Conservation (phyloP, 345 rosid genomes). For the Boechera retrofracta region DNA sequence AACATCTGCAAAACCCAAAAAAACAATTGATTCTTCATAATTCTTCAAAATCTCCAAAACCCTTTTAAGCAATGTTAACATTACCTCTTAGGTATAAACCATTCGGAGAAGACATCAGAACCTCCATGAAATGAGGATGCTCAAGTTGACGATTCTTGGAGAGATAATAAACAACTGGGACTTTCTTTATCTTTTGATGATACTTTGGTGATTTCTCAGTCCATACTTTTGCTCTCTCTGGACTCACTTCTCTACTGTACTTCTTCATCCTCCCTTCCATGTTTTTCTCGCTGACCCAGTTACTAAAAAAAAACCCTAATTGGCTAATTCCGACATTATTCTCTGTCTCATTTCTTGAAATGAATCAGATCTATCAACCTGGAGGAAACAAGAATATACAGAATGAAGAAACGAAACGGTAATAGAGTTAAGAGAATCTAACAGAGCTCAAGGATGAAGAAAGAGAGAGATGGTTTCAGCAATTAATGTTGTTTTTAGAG, state of each 20-base stretch:
- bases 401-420: conserved; percentile 17
- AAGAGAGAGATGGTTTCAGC: conserved; percentile 17
- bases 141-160: conserved; percentile 95
- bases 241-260: conserved; percentile 76
- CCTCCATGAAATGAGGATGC: conserved; percentile 98
- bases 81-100: conserved; percentile 87
- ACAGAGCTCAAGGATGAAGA: conserved; percentile 14
- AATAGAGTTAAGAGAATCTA: conserved; percentile 2
- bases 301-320: conserved; percentile 30
- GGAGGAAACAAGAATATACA: background rate
- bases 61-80: background rate
- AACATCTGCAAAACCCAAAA: conserved; percentile 58
- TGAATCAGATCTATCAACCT: conserved; percentile 40
- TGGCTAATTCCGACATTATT: conserved; percentile 3
- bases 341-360: conserved; percentile 14
- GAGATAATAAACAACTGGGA: conserved; percentile 85
- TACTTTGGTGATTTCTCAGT: conserved; percentile 92
- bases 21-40: background rate
- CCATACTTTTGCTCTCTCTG: conserved; percentile 96
- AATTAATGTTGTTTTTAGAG: background rate
- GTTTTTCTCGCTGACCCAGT: background rate
- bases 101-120: conserved; percentile 69
- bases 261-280: conserved; percentile 83
- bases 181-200: conserved; percentile 73
- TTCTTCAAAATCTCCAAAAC: background rate